Conservation (phyloP, 1,284 basidiomycete species). For the Marasmius tenuissimus region DNA sequence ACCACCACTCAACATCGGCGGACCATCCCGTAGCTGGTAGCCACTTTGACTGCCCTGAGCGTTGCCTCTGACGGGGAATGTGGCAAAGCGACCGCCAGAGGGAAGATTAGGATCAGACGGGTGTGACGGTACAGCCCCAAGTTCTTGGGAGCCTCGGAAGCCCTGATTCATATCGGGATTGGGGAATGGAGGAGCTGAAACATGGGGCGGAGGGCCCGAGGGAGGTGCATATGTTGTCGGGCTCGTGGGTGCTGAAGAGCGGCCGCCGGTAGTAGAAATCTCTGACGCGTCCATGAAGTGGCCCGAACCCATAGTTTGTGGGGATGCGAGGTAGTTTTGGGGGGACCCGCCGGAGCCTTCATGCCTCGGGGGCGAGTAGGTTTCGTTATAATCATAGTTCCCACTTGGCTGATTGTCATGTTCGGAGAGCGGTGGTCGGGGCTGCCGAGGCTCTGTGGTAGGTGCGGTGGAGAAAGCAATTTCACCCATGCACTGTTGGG, state of each 20-base stretch:
- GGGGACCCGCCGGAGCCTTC: neutral
- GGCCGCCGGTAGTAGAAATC: conserved; percentile 1
- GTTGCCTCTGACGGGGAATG: conserved; percentile 47
- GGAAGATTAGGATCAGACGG: conserved; percentile 19
- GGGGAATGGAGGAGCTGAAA: conserved; percentile 2
- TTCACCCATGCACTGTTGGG: conserved; percentile 56
- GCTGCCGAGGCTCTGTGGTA: conserved; percentile 20
- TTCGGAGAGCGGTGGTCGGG: conserved; percentile 10
- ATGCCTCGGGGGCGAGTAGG: neutral
- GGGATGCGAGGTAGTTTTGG: conserved; percentile 15
- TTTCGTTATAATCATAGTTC: conserved; percentile 15
- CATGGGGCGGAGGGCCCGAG: conserved; percentile 9
- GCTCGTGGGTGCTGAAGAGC: conserved; percentile 10
- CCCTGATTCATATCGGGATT: neutral
- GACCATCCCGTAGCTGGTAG: conserved; percentile 15
- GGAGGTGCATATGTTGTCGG: conserved; percentile 11
- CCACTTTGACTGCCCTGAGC: neutral
- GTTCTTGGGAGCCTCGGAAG: conserved; percentile 36
- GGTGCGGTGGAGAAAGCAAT: conserved; percentile 53
- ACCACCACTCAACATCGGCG: conserved; percentile 16
- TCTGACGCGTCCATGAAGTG: conserved; percentile 25
- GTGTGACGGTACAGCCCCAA: conserved; percentile 28
- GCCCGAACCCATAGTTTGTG: conserved; percentile 22
- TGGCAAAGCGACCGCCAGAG: conserved; percentile 49
- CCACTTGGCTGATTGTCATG: conserved; percentile 8